These are phyloP conservation scores for Mycosarcoma maydis DNA, from an alignment of 1,284 basidiomycete species.

Conservation along the genomic window DNA sequence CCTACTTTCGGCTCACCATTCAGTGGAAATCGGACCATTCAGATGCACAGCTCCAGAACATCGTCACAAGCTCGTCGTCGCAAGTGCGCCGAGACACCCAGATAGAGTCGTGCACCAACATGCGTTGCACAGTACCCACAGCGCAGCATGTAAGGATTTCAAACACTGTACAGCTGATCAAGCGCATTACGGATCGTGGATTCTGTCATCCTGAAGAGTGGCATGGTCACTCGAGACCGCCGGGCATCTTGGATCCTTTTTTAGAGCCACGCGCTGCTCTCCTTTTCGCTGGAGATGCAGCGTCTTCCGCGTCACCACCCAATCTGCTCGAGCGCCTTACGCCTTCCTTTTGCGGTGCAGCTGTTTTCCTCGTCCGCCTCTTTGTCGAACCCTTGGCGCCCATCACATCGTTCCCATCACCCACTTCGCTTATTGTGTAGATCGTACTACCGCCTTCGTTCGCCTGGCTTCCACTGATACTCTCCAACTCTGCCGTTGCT, in stretches of 20 bases:
- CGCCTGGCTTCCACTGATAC: conserved; percentile 14
- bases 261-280: neutral
- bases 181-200: no score
- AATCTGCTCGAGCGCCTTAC: conserved; percentile 38
- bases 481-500: conserved; percentile 41
- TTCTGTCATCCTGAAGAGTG: no score
- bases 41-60: conserved; percentile 24
- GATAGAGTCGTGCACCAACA: conserved; percentile 25
- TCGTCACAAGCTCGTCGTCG: conserved; percentile 40
- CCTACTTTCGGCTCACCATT: conserved; percentile 37
- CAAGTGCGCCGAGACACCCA: conserved; percentile 23
- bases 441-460: conserved; percentile 30
- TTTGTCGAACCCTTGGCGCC: conserved; percentile 6
- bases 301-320: conserved; percentile 15
- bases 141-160: no score
- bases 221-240: conserved; percentile 20
- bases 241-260: conserved; percentile 28
- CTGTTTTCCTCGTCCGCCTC: neutral
- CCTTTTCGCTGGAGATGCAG: conserved; percentile 17
- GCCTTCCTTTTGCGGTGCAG: neutral
- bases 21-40: conserved; percentile 31
- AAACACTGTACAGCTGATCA: no score
- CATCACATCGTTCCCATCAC: conserved; percentile 14
- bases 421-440: conserved; percentile 43
- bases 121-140: conserved; percentile 27